phyloP scores from a whole-genome alignment of 2,329 filamentous ascomycete genomes.

The Fusarium acutatum region DNA sequence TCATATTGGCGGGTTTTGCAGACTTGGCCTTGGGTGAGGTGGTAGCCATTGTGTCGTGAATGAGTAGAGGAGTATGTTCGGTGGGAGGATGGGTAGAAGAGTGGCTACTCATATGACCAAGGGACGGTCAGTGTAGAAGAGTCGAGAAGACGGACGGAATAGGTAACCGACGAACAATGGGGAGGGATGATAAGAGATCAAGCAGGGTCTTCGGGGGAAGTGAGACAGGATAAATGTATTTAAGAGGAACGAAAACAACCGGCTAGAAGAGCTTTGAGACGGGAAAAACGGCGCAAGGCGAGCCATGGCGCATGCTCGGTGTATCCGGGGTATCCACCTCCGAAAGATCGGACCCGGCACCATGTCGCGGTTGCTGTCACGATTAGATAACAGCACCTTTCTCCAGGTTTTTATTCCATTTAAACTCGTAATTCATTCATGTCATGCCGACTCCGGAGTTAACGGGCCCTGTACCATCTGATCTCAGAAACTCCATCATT shows the following conservation, averaged over 20 bases:
- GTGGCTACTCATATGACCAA: slow-evolving; percentile 16
- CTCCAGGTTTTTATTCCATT: slow-evolving; percentile 27
- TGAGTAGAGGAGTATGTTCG: slow-evolving; percentile 12
- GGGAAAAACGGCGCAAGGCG: slow-evolving; percentile 14
- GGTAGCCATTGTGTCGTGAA: slow-evolving; percentile 1
- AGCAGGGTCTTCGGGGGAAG: not conserved
- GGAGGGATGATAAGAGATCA: not conserved
- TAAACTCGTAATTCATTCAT: slow-evolving; percentile 17
- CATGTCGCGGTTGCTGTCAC: not conserved
- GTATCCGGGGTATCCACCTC: slow-evolving; percentile 25
- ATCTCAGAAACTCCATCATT: not conserved
- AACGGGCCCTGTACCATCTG: not conserved
- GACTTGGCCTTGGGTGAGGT: slow-evolving; percentile 7
- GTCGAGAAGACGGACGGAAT: not conserved
- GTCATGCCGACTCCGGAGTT: slow-evolving; percentile 1
- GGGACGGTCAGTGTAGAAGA: not conserved
- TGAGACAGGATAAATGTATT: slow-evolving; percentile 3
- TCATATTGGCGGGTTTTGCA: slow-evolving; percentile 20
- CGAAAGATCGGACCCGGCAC: slow-evolving; percentile 8
- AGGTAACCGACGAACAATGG: not conserved
- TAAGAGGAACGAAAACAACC: not conserved
- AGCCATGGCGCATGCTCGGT: slow-evolving; percentile 18
- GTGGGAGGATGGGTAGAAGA: not conserved
- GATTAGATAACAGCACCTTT: slow-evolving; percentile 9
- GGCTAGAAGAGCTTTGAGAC: slow-evolving; percentile 32